Conservation (phyloP, 441 rosid genomes). For the Isatis lusitanica region DNA sequence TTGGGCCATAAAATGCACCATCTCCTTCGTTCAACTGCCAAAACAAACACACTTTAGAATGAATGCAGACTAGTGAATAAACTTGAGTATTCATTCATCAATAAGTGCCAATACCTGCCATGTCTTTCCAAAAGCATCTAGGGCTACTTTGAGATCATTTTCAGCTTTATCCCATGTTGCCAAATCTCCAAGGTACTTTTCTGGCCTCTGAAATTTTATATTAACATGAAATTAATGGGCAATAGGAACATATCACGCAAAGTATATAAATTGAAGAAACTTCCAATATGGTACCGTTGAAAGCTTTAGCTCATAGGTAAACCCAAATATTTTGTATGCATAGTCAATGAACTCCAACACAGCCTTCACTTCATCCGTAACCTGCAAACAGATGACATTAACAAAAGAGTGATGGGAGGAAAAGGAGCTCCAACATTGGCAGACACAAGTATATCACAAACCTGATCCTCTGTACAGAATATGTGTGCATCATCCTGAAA, state of each 20-base stretch:
- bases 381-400: conserved; percentile 49
- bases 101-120: conserved; percentile 64
- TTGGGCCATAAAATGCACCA: conserved; percentile 99
- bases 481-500: conserved; percentile 98
- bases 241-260: not conserved
- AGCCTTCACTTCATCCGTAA: conserved; percentile 81
- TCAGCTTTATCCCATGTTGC: conserved; percentile 94
- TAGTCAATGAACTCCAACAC: conserved; percentile 86
- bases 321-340: conserved; percentile 68
- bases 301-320: conserved; percentile 90
- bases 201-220: conserved; percentile 74
- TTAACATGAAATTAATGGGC: conserved; percentile 14
- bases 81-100: conserved; percentile 2
- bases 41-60: conserved; percentile 25
- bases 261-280: conserved; percentile 1
- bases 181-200: conserved; percentile 78
- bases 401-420: conserved; percentile 5
- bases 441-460: conserved; percentile 35
- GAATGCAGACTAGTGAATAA: conserved; percentile 1
- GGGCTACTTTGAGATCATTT: conserved; percentile 74
- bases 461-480: conserved; percentile 91
- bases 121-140: conserved; percentile 78
- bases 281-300: conserved; percentile 69
- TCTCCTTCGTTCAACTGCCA: conserved; percentile 86
- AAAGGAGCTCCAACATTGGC: conserved; percentile 12